Evolutionary conservation across 805 yeast genomes (phyloP), one percentile per base, ranked within the genome.

Genomic region (Ogataea paraovalis): DNA sequence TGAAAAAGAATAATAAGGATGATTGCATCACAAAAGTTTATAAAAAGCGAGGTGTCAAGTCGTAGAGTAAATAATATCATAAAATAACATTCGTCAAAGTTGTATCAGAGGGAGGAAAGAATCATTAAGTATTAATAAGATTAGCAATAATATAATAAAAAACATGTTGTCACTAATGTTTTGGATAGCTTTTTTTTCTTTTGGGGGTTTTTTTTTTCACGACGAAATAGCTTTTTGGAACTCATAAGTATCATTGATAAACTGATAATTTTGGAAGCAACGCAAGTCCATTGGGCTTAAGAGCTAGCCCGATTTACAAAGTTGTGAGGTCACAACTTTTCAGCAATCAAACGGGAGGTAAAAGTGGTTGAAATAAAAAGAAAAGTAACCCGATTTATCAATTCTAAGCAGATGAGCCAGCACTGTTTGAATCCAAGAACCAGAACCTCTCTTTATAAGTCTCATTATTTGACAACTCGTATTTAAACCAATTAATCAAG

Each of bases 401-500:
- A 10, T 21, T 39, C 19, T 14, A 37, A n/a, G 7, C 18, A 33
- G 39, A 20, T 30, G 41, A 18, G 32, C 36, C 10, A 20, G 43
- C n/a, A 30, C 13, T n/a, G 16, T 22, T 19, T 33, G 25, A 13
- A 23, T 48, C 48, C 28, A 62, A 43, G 52, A 61, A 64, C 51
- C 54, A 41, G 45, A 59, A 67, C 28, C 55, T 57, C n/a, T 64
- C 64, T 9, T 52, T 42, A 41, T 58, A 62, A 14, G 53, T 42
- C n/a, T 59, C 62, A 19, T 60, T 58, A 45, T 64, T 52, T 10
- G 53, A 49, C 38, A 68, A 46, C 48, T 79, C 82, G 39, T 59
- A 62, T 40, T 66, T 62, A 50, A 78, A 70, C 63, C 73, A 66
- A 8, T 68, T 67, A 33, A 79, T 64, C 52, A 79, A 69, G 57